These are phyloP conservation scores for Hortiboletus campestris DNA, from an alignment of 768 basidiomycete genomes.

Conservation along the genomic window DNA sequence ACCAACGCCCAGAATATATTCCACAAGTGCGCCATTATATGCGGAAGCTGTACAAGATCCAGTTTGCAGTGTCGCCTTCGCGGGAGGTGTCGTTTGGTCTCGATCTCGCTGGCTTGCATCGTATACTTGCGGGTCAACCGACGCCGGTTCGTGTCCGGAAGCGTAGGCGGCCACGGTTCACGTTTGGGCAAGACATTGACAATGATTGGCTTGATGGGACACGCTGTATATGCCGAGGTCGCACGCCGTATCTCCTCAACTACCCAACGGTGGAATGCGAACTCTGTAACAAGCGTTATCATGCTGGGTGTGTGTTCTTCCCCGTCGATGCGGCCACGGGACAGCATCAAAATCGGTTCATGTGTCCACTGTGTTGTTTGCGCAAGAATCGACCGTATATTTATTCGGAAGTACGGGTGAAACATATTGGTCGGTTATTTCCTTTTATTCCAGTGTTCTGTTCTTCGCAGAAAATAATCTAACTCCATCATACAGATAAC, in stretches of 20 bases:
- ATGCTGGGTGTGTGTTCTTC: conserved; percentile 75
- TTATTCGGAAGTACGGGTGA: conserved; percentile 75
- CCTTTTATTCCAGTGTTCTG: not conserved
- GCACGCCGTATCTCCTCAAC: conserved; percentile 55
- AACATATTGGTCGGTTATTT: conserved; percentile 50
- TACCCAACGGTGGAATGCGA: conserved; percentile 69
- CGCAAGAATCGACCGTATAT: conserved; percentile 70
- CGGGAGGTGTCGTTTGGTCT: conserved; percentile 80
- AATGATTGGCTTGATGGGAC: conserved; percentile 72
- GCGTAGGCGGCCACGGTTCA: conserved; percentile 60
- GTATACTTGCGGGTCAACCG: conserved; percentile 72
- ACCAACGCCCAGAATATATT: conserved; percentile 75
- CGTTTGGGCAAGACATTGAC: conserved; percentile 76
- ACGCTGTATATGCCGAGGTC: conserved; percentile 77
- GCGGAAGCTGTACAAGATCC: conserved; percentile 87
- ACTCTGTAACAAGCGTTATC: conserved; percentile 62
- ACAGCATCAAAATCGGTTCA: conserved; percentile 43
- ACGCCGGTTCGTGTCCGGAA: conserved; percentile 47
- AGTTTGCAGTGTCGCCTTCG: conserved; percentile 82
- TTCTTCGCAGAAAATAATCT: not conserved
- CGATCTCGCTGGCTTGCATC: conserved; percentile 79
- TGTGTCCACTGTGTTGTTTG: conserved; percentile 76
- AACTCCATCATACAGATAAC: conserved; percentile 35
- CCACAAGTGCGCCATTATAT: conserved; percentile 86
- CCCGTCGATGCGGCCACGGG: conserved; percentile 43